Percentiles rank a stretch among this genome's conserved stretches.
Evolutionary conservation across 2,329 filamentous ascomycete genomes (phyloP).

Genomic region (Dactylellina drechsleri): DNA sequence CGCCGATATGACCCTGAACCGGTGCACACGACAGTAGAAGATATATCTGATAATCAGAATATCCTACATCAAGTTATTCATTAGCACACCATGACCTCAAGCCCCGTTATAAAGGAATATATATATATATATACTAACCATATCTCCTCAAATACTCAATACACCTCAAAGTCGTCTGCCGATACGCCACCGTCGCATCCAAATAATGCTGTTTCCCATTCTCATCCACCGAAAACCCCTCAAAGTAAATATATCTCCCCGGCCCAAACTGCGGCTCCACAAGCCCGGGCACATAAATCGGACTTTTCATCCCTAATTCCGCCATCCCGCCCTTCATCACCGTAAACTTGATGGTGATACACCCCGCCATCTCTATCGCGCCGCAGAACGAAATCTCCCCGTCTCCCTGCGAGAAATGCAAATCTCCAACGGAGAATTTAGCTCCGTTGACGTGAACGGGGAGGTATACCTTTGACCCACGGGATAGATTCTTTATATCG

Average conservation of each 20-base stretch:
- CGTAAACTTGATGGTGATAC: conserved; percentile 89
- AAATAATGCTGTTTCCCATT: conserved; percentile 88
- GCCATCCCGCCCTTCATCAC: conserved; percentile 84
- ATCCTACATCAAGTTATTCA: conserved; percentile 6
- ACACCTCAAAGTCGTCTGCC: conserved; percentile 74
- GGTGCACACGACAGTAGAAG: conserved; percentile 85
- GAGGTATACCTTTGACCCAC: conserved; percentile 83
- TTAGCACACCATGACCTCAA: background rate
- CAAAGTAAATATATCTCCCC: conserved; percentile 82
- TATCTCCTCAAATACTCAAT: conserved; percentile 83
- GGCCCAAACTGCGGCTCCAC: conserved; percentile 90
- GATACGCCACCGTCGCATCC: conserved; percentile 85
- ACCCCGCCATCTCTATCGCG: conserved; percentile 92
- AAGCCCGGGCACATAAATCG: conserved; percentile 85
- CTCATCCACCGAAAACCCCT: conserved; percentile 90
- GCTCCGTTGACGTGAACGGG: conserved; percentile 87
- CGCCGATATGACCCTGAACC: conserved; percentile 86
- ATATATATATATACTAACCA: conserved; percentile 62
- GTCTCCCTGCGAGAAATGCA: conserved; percentile 87
- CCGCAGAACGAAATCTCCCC: conserved; percentile 90
- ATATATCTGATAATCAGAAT: conserved; percentile 75
- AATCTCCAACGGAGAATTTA: conserved; percentile 88
- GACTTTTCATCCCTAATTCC: conserved; percentile 79
- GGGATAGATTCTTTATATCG: conserved; percentile 86
- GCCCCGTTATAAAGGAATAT: background rate